Evolutionary conservation across 2,329 filamentous ascomycete species (phyloP).

Genomic region (Aspergillus latus): DNA sequence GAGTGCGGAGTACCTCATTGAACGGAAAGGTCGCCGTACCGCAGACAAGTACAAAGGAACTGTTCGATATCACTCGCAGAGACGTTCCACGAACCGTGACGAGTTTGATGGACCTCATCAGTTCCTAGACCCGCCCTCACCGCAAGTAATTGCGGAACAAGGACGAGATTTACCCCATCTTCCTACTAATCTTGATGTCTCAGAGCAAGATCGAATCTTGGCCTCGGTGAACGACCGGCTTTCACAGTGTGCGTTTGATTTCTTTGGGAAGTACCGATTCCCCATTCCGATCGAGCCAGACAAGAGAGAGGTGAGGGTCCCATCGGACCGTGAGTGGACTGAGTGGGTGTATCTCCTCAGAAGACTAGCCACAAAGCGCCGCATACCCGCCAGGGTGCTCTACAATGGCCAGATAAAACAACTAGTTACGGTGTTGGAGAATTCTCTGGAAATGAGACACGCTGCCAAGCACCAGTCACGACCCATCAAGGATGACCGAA

Average conservation of each 20-base stretch:
- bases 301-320: conserved; percentile 72
- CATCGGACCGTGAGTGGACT: conserved; percentile 82
- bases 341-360: conserved; percentile 90
- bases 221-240: conserved; percentile 79
- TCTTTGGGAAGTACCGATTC: conserved; percentile 88
- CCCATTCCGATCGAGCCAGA: conserved; percentile 81
- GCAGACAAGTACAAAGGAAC: conserved; percentile 33
- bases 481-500: conserved; percentile 82
- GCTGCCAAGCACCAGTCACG: conserved; percentile 80
- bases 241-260: conserved; percentile 84
- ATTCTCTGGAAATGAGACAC: conserved; percentile 84
- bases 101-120: conserved; percentile 89
- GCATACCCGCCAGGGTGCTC: conserved; percentile 78
- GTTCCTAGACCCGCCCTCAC: conserved; percentile 70
- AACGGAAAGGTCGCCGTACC: conserved; percentile 35
- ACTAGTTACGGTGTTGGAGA: conserved; percentile 83
- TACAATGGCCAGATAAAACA: conserved; percentile 92
- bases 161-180: conserved; percentile 79
- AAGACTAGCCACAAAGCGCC: conserved; percentile 78
- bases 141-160: conserved; percentile 70
- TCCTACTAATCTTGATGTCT: conserved; percentile 76
- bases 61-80: conserved; percentile 51
- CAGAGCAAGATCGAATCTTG: conserved; percentile 81
- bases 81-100: conserved; percentile 76
- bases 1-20: conserved; percentile 37